These are phyloP conservation scores for Scheffersomyces quercinus DNA, from an alignment of 1,139 yeast species.

Conservation along the genomic window DNA sequence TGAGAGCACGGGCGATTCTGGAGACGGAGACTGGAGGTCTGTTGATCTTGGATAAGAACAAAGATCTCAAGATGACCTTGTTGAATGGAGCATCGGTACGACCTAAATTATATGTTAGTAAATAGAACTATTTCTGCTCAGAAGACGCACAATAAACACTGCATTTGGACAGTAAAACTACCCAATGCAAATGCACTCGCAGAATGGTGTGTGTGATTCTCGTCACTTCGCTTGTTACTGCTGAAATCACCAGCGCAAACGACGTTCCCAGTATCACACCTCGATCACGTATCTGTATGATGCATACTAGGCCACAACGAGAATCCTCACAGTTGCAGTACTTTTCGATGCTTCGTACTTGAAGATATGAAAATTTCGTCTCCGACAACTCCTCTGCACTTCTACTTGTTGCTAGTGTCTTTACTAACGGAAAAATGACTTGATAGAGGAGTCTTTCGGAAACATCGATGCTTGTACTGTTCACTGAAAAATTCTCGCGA, in stretches of 20 bases:
- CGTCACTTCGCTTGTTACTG: constrained; percentile 2
- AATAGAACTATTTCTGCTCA: constrained; percentile 50
- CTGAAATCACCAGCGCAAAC: constrained; percentile 10
- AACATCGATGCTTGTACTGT: too few relatives aligned
- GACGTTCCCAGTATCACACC: not conserved
- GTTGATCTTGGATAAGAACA: constrained; percentile 98
- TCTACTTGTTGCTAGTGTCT: constrained; percentile 12
- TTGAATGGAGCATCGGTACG: constrained; percentile 99
- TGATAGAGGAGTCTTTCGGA: too few relatives aligned
- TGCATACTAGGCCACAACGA: too few relatives aligned
- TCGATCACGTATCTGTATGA: too few relatives aligned
- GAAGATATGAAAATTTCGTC: too few relatives aligned
- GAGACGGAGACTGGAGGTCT: constrained; percentile 99
- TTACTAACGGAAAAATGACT: constrained; percentile 9
- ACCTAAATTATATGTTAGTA: constrained; percentile 61
- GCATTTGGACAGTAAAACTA: constrained; percentile 2
- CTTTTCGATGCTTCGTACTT: too few relatives aligned
- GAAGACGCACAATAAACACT: constrained; percentile 50
- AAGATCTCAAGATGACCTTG: constrained; percentile 92
- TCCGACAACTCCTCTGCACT: not conserved
- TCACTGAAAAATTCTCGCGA: not conserved
- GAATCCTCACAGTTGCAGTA: too few relatives aligned
- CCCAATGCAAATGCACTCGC: constrained; percentile 52
- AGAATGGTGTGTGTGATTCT: constrained; percentile 33
- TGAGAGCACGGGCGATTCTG: constrained; percentile 82